Evolutionary conservation across 768 basidiomycete genomes (phyloP), one percentile per base, ranked within the genome.

Genomic region (Hygrocybe coccinea): DNA sequence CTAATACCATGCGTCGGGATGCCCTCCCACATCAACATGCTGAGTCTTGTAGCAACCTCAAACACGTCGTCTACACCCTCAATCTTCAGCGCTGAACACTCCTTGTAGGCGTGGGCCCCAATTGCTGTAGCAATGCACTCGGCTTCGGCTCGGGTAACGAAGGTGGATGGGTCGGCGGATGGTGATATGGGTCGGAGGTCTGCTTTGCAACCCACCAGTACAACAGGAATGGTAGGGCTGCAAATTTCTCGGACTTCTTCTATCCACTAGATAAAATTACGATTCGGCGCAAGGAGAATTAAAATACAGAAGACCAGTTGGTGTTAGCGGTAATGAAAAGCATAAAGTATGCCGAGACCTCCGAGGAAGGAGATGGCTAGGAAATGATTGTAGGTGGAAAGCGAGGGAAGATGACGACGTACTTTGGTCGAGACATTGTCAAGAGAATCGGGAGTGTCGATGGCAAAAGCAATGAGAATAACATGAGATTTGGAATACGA

Each of bases 401-500:
- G 38, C 21, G 46, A 53, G 50, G 46, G 54, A 46, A 47, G 29
- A 15, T 43, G 17, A 44, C 25, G 21, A 43, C 75, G 54, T 65
- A 87, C 94, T 83, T 98, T 98, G 60, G 86, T 85, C 19, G 86
- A 80, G 19, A 98, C 95, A 74, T 98, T 97, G 61, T 98, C 95
- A 56, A 98, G 76, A 37, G 93, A 95, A 74, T 98, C 97, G 21
- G 92, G 93, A 36, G 93, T 93, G 73, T 97, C 95, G 64, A 98
- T 85, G 49, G 92, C 83, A 69, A 95, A 99, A 44, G 95, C 95
- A 66, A 99, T 98, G 60, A 99, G 84, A 68, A 99, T 97, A 65
- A 99, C 91, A 72, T 99, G 97, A 57, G 95, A 97, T 76, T 97
- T 92, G 52, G 94, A 93, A 73, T 98, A 98, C 46, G 94, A 97